These are phyloP conservation scores for Parastagonospora avenae DNA, from an alignment of 2,329 filamentous ascomycete species.

Conservation along the genomic window DNA sequence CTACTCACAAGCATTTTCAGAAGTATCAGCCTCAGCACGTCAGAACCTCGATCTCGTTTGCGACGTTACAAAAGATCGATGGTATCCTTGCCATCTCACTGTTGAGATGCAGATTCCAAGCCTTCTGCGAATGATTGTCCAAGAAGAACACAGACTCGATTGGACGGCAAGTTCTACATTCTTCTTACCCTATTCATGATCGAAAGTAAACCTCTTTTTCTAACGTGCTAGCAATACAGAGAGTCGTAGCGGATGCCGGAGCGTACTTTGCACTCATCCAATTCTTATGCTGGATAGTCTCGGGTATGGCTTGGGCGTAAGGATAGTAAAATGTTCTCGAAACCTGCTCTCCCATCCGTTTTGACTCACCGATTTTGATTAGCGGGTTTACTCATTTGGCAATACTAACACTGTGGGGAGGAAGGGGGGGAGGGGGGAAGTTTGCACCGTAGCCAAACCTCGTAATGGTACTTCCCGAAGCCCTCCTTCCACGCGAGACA, in stretches of 20 bases:
- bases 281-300: constrained; percentile 10
- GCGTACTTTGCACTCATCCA: constrained; percentile 13
- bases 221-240: not conserved
- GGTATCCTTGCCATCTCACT: constrained; percentile 9
- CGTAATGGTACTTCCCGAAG: no score
- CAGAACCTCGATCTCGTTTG: constrained; percentile 11
- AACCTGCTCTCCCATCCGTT: no score
- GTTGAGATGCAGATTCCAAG: constrained; percentile 8
- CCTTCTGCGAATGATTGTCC: constrained; percentile 5
- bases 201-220: not conserved
- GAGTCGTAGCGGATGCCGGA: constrained; percentile 9
- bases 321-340: no score
- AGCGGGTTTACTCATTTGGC: no score
- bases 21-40: constrained; percentile 4
- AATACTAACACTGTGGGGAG: no score
- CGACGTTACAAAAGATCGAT: constrained; percentile 3
- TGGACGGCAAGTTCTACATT: constrained; percentile 5
- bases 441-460: no score
- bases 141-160: not conserved
- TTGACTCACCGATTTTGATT: no score
- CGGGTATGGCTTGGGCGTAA: constrained; percentile 5
- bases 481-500: no score
- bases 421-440: no score
- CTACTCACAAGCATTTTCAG: not conserved
- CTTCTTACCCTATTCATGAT: not conserved